Evolutionary conservation across 2,329 filamentous ascomycete species (phyloP).

Genomic region (Lachnellula cervina): DNA sequence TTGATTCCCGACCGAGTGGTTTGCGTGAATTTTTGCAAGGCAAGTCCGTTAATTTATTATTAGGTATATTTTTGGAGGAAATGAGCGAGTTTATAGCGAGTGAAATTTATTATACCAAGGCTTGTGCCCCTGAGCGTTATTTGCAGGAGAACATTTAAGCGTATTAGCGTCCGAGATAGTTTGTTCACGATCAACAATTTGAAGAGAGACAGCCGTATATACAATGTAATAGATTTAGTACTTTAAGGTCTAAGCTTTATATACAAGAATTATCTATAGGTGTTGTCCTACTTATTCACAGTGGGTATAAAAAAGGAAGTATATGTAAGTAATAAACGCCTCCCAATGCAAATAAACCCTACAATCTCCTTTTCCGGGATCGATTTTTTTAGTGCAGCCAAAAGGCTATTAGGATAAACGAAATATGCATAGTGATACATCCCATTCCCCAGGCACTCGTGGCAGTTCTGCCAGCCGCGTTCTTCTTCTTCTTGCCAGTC

Average conservation of each 20-base stretch:
- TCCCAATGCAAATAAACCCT: neutral
- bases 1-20: too few relatives aligned
- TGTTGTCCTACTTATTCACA: neutral
- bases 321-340: neutral
- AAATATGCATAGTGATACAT: neutral
- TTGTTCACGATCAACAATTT: too few relatives aligned
- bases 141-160: too few relatives aligned
- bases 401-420: conserved; percentile 5
- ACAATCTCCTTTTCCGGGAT: neutral
- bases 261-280: neutral
- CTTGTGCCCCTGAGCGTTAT: too few relatives aligned
- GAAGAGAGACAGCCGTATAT: too few relatives aligned
- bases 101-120: too few relatives aligned
- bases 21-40: too few relatives aligned
- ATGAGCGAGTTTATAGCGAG: too few relatives aligned
- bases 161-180: too few relatives aligned
- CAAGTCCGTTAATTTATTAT: too few relatives aligned
- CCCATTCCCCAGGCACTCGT: neutral
- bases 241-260: neutral
- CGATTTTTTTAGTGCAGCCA: conserved; percentile 2
- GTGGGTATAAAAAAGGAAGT: neutral
- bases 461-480: neutral
- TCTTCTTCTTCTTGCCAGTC: conserved; percentile 21
- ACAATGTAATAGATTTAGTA: too few relatives aligned
- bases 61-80: too few relatives aligned